Percentiles rank a stretch among this genome's conserved stretches.
These are phyloP conservation scores for Chlorella ohadii DNA, from an alignment of 139 green algal species.

Conservation along the genomic window DNA sequence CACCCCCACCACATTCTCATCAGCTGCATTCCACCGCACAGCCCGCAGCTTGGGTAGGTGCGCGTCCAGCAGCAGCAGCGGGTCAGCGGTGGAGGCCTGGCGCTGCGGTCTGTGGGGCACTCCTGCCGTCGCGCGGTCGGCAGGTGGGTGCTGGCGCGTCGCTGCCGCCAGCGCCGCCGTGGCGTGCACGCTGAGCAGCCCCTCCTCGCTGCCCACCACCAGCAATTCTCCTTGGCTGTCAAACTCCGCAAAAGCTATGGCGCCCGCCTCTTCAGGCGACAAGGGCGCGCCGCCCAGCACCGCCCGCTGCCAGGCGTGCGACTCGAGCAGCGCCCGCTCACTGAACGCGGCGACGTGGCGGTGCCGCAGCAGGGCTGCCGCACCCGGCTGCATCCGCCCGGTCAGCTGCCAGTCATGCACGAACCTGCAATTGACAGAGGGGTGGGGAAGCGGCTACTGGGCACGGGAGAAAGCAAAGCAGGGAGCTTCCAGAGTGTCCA, in stretches of 20 bases:
- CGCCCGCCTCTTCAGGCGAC: neutral
- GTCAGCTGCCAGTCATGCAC: constrained; percentile 7
- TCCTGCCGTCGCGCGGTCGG: neutral
- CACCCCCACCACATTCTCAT: constrained; percentile 41
- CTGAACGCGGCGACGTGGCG: neutral
- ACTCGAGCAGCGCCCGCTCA: neutral
- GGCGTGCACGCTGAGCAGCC: constrained; percentile 37
- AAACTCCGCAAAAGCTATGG: constrained; percentile 10
- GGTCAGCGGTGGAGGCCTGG: neutral
- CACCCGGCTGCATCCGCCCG: neutral
- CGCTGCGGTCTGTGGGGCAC: neutral
- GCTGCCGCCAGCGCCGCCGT: neutral
- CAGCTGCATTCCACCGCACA: constrained; percentile 39
- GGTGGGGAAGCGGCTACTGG: too few species aligned
- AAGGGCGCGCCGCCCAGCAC: constrained; percentile 16
- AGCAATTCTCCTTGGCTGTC: constrained; percentile 45
- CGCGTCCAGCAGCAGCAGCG: constrained; percentile 31
- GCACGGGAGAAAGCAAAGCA: too few species aligned
- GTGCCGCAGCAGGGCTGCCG: neutral
- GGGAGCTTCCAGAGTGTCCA: too few species aligned
- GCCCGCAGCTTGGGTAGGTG: constrained; percentile 29
- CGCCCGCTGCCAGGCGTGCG: constrained; percentile 17
- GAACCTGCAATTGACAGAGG: too few species aligned
- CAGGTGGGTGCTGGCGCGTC: neutral
- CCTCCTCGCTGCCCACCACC: constrained; percentile 18